Conservation (phyloP, 768 basidiomycete species). For the Myochromella boudieri region DNA sequence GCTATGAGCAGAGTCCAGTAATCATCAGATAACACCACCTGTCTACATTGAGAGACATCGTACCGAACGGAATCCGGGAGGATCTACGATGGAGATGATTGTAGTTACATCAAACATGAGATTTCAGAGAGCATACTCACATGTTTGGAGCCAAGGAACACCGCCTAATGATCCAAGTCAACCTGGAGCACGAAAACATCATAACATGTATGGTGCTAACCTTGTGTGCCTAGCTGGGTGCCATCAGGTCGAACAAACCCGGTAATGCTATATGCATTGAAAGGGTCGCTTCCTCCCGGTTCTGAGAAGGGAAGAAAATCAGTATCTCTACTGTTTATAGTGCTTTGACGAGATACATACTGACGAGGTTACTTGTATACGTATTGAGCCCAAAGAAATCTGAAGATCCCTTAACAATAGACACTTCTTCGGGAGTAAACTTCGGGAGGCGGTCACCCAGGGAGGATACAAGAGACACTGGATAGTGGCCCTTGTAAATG, state of each 20-base stretch:
- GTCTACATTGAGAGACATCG: slow-evolving; percentile 10
- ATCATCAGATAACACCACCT: too few relatives aligned
- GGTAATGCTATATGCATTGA: slow-evolving; percentile 52
- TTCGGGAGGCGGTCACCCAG: slow-evolving; percentile 53
- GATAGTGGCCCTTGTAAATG: slow-evolving; percentile 71
- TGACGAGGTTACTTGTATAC: slow-evolving; percentile 59
- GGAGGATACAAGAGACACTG: slow-evolving; percentile 45
- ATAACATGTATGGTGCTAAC: slow-evolving; percentile 27
- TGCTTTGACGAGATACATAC: slow-evolving; percentile 32
- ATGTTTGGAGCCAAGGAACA: slow-evolving; percentile 62
- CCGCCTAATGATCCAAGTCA: slow-evolving; percentile 38
- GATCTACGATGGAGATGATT: slow-evolving; percentile 32
- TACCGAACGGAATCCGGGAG: slow-evolving; percentile 59
- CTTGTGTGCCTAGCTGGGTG: slow-evolving; percentile 57
- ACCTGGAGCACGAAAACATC: background rate
- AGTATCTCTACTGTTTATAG: background rate
- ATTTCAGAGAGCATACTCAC: slow-evolving; percentile 30
- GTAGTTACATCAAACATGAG: background rate
- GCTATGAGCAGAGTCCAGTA: slow-evolving; percentile 22
- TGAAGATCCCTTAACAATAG: slow-evolving; percentile 57
- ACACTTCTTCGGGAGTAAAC: slow-evolving; percentile 54
- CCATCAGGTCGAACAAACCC: slow-evolving; percentile 58
- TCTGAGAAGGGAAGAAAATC: slow-evolving; percentile 27
- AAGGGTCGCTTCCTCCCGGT: slow-evolving; percentile 55
- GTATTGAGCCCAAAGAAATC: slow-evolving; percentile 72